A percentile compares a stretch with the other conserved stretches of the same genome.
Conservation (phyloP, 805 yeast species). For the Zygosaccharomyces gambellarensis region DNA sequence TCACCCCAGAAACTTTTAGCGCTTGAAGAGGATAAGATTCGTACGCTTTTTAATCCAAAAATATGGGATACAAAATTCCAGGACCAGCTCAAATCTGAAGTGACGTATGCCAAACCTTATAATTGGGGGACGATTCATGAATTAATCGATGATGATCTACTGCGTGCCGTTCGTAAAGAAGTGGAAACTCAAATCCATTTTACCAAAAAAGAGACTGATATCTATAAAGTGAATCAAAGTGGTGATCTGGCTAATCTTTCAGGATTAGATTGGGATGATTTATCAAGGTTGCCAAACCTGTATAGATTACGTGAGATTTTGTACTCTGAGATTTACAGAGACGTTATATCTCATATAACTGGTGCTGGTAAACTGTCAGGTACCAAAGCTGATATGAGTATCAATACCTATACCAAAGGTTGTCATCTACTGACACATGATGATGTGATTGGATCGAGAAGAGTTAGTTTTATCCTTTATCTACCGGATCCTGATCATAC, state of each 20-base stretch:
- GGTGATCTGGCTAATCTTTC: slow-evolving; percentile 90
- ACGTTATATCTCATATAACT: slow-evolving; percentile 68
- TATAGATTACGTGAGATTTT: slow-evolving; percentile 79
- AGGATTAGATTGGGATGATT: slow-evolving; percentile 73
- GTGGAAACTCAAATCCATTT: slow-evolving; percentile 79
- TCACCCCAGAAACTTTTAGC: slow-evolving; percentile 17
- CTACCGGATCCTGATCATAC: slow-evolving; percentile 84
- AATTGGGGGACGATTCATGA: slow-evolving; percentile 81
- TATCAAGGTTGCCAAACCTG: slow-evolving; percentile 66
- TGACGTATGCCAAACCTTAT: slow-evolving; percentile 66
- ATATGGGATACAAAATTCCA: slow-evolving; percentile 44
- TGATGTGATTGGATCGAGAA: slow-evolving; percentile 93
- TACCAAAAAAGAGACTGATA: slow-evolving; percentile 94
- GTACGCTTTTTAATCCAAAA: slow-evolving; percentile 42
- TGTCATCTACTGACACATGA: slow-evolving; percentile 95
- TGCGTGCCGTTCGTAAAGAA: slow-evolving; percentile 78
- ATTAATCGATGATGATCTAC: slow-evolving; percentile 68
- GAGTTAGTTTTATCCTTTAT: slow-evolving; percentile 88
- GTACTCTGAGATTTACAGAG: slow-evolving; percentile 81
- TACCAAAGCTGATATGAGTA: slow-evolving; percentile 84
- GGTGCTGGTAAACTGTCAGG: slow-evolving; percentile 89
- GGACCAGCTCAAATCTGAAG: slow-evolving; percentile 38
- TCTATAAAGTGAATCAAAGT: slow-evolving; percentile 84
- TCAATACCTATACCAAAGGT: slow-evolving; percentile 86
- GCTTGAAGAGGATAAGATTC: slow-evolving; percentile 33